Evolutionary conservation across 1,284 basidiomycete genomes (phyloP), one percentile per base, ranked within the genome.

Genomic region (Boletus smithii): DNA sequence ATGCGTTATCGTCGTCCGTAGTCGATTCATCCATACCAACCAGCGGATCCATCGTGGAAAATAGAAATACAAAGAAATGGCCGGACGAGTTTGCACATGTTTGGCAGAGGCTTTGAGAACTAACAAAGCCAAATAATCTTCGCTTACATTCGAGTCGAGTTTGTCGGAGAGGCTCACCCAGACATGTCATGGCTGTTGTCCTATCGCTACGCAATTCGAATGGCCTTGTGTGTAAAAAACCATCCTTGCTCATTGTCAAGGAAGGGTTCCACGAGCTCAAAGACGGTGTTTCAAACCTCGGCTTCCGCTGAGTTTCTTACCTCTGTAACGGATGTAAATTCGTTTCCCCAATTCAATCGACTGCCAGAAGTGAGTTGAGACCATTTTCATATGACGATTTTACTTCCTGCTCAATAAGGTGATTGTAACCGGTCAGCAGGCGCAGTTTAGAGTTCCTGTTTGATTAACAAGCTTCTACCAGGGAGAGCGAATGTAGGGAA

Each of bases 1-100:
- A 90, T 1, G 81, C 81, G 34, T 78, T 80, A 57, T 88, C 87
- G 54, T 89, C 86, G 57, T 88, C 85, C 5, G 82, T 84, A 0
- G 85, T 82, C 5, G 85, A 86, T 50, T 84, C 83, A 51, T 86
- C 83, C 65, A 75, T 68, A 44, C 67, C 74, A 54, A 70, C 69
- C 27, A 50, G 53, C 13, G 67, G 58, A 32, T 69, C 61, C 59
- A 65, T 67, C 17, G 18, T 37, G 11, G 38, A 36, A 27, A 31
- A 22, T 23, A 18, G n/a, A n/a, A n/a, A n/a, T n/a, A n/a, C n/a
- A n/a, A n/a, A n/a, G n/a, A n/a, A n/a, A n/a, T n/a, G n/a, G 11
- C 23, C 6, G 41, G 52, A 63, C 42, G 59, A 53, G 59, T 63
- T 50, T 63, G 44, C 6, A 26, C 22, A 4, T 55, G 30, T 60